A percentile compares a stretch with the other conserved stretches of the same genome.
Evolutionary conservation across 352 stramenopile species (phyloP).

Genomic region (Phytopythium oedochilum): DNA sequence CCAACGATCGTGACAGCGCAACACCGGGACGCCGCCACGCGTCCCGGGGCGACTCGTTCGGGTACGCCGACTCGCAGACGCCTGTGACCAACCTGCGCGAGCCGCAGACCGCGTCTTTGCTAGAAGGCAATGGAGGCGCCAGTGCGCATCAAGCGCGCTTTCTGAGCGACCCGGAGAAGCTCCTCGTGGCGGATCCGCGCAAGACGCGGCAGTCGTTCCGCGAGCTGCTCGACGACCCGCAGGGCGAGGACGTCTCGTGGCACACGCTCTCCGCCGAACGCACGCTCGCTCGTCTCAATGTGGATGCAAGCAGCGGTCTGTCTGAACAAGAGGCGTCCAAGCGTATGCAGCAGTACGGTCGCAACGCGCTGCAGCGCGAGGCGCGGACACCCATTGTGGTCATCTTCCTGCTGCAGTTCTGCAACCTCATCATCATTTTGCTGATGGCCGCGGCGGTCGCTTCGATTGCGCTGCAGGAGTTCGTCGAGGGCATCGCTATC

Average conservation of each 20-base stretch:
- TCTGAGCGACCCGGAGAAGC: constrained; percentile 28
- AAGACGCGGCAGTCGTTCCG: constrained; percentile 37
- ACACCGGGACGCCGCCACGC: constrained; percentile 3
- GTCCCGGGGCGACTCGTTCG: constrained; percentile 13
- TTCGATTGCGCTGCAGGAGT: constrained; percentile 32
- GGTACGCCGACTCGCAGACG: constrained; percentile 16
- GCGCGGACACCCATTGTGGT: constrained; percentile 14
- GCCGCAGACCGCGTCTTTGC: background rate
- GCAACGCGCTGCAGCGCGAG: constrained; percentile 21
- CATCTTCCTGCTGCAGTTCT: constrained; percentile 36
- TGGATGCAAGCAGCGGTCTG: constrained; percentile 13
- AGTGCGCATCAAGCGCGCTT: constrained; percentile 22
- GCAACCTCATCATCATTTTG: constrained; percentile 34
- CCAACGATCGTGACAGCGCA: background rate
- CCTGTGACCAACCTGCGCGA: constrained; percentile 11
- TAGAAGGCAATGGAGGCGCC: background rate
- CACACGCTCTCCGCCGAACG: constrained; percentile 21
- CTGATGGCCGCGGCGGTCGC: constrained; percentile 30
- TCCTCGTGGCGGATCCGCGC: constrained; percentile 19
- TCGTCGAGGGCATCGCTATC: constrained; percentile 30
- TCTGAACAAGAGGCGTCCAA: constrained; percentile 9
- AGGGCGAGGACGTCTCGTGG: constrained; percentile 17
- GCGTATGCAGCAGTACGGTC: constrained; percentile 13
- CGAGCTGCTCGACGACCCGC: constrained; percentile 23
- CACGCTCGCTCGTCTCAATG: constrained; percentile 25